These are phyloP conservation scores for Apiotrichum mycotoxinovorans DNA, from an alignment of 1,284 basidiomycete genomes.

Conservation along the genomic window DNA sequence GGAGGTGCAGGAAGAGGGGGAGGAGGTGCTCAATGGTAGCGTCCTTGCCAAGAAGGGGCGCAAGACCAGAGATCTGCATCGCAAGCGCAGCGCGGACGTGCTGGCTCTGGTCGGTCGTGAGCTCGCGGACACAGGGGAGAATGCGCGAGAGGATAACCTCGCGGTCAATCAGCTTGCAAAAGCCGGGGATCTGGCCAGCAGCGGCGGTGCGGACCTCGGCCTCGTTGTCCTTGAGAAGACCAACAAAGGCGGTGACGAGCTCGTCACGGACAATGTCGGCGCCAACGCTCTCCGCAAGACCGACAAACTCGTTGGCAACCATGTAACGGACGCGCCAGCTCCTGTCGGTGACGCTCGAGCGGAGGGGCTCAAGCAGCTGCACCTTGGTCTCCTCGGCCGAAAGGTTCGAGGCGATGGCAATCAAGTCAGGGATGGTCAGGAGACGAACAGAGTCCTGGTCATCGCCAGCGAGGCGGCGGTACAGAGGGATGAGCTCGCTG, in stretches of 20 bases:
- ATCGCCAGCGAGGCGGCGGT: constrained; percentile 89
- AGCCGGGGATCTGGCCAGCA: constrained; percentile 94
- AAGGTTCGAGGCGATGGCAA: constrained; percentile 83
- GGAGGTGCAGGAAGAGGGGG: constrained; percentile 89
- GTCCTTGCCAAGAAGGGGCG: constrained; percentile 89
- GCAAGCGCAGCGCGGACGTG: constrained; percentile 96
- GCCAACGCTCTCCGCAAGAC: constrained; percentile 84
- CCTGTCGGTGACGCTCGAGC: constrained; percentile 86
- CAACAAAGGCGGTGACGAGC: constrained; percentile 87
- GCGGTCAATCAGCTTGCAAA: constrained; percentile 89
- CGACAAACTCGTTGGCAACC: constrained; percentile 97
- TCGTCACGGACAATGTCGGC: constrained; percentile 90
- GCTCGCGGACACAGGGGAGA: constrained; percentile 93
- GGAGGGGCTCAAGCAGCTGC: constrained; percentile 81
- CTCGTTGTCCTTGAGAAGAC: constrained; percentile 95
- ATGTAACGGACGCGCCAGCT: constrained; percentile 99
- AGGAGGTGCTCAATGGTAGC: constrained; percentile 95
- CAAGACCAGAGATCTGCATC: constrained; percentile 95
- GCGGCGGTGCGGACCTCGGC: constrained; percentile 97
- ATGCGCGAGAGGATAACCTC: constrained; percentile 90
- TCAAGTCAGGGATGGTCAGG: constrained; percentile 92
- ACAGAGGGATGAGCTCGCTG: constrained; percentile 85
- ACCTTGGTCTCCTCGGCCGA: constrained; percentile 84
- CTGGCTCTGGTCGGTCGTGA: constrained; percentile 90
- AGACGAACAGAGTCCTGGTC: constrained; percentile 98